Conservation (phyloP, 2,329 filamentous ascomycete species). For the Neurospora sp. region DNA sequence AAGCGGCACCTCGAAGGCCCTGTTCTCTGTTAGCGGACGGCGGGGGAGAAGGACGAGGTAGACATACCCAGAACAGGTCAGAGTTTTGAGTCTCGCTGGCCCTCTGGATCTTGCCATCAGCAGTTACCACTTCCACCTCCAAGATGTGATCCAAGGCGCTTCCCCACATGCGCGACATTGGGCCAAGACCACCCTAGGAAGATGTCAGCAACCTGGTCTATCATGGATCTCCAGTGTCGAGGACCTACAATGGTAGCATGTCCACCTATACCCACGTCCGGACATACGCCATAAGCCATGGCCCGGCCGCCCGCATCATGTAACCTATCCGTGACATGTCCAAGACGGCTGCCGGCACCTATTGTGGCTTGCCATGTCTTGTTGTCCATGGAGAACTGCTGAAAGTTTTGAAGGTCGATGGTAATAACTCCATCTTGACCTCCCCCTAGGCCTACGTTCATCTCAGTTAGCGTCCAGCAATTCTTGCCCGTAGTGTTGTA, state of each 20-base stretch:
- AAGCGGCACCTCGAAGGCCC: constrained; percentile 46
- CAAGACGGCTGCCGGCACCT: constrained; percentile 43
- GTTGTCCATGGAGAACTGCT: constrained; percentile 42
- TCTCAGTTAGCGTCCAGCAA: not conserved
- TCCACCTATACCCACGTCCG: constrained; percentile 48
- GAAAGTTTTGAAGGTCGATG: constrained; percentile 44
- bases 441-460: constrained; percentile 34
- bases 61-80: constrained; percentile 42
- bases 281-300: constrained; percentile 50
- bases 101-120: constrained; percentile 40
- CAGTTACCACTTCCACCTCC: constrained; percentile 46
- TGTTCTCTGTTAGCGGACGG: constrained; percentile 9
- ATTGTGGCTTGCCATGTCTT: constrained; percentile 44
- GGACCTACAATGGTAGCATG: constrained; percentile 44
- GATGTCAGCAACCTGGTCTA: not conserved
- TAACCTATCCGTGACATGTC: constrained; percentile 40
- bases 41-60: not conserved
- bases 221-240: not conserved
- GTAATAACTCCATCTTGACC: constrained; percentile 41
- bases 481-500: constrained; percentile 1
- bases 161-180: constrained; percentile 52
- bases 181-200: constrained; percentile 44
- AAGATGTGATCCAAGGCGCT: constrained; percentile 44
- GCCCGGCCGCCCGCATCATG: constrained; percentile 44
- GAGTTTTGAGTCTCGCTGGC: constrained; percentile 37